Evolutionary conservation across 73 alveolate species (phyloP), one percentile per base, ranked within the genome.

Genomic region (Paramecium primaurelia): DNA sequence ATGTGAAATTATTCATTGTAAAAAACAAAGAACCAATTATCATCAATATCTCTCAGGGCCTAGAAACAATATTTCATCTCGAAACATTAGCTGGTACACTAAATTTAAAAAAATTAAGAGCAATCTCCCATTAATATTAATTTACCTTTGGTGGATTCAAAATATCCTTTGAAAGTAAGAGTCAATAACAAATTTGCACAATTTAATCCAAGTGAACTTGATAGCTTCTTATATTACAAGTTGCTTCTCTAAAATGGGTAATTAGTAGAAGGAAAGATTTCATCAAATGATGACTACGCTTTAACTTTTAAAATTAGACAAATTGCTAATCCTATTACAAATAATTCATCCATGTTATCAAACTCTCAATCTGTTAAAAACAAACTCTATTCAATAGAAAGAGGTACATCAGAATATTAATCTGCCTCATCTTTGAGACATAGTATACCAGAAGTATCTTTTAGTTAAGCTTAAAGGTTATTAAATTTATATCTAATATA

Each of bases 351-450:
- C 20, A 54, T 54, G 32, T 54, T 54, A 64, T 64, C 84, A 1
- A 64, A 34, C 20, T 54, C 69, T 18, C 32, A 54, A 54, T 54
- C 69, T 1, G 14, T 54, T 22, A 54, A 54, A 54, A 18, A 16
- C 14, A 54, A 18, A 18, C 69, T 54, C 3, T 54, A 54, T 4
- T 54, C 69, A n/a, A 18, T 38, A 32, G 91, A 64, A 25, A 45
- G 58, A 36, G 91, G 91, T 45, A 42, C 91, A 18, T 80, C 91
- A 7, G 44, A 44, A 44, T 80, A 45, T 12, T 20, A 80, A 47
- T 80, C 91, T 18, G 44, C 64, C 10, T 80, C 91, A 2, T 80
- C 91, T 32, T 47, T 80, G 34, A 80, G 91, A 80, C 91, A 80
- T 80, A 80, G 91, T 26, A 80, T 80, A 18, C 91, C 91, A 14